phyloP scores from a whole-genome alignment of 208 protist species.

The Polymyxa betae region DNA sequence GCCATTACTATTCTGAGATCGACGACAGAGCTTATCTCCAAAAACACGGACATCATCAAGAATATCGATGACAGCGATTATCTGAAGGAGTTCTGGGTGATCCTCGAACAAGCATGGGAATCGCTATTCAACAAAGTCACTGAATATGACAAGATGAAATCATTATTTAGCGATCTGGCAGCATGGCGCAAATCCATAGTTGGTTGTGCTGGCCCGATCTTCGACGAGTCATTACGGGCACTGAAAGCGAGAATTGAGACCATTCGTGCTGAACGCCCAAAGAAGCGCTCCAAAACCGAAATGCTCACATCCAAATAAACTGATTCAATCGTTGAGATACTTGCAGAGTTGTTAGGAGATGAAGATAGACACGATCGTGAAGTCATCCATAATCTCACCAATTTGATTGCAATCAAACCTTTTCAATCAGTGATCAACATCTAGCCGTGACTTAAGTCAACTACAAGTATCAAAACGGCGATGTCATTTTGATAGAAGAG shows the following conservation, averaged over 20 bases:
- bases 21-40: not conserved
- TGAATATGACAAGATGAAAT: not conserved
- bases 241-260: not conserved
- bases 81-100: not conserved
- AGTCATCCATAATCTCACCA: too few species aligned
- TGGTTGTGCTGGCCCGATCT: not conserved
- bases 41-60: not conserved
- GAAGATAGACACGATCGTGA: too few species aligned
- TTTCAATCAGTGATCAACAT: too few species aligned
- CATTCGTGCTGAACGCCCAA: not conserved
- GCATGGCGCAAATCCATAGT: not conserved
- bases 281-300: not conserved
- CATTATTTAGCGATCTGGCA: not conserved
- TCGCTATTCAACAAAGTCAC: not conserved
- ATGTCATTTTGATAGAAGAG: too few species aligned
- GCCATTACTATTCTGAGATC: not conserved
- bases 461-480: too few species aligned
- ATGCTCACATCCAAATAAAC: too few species aligned
- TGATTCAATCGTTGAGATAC: too few species aligned
- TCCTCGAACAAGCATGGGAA: not conserved
- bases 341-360: too few species aligned
- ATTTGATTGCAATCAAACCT: too few species aligned
- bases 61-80: not conserved
- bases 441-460: too few species aligned
- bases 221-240: not conserved